Evolutionary conservation across 768 basidiomycete species (phyloP).

Genomic region (Boletales sp.): DNA sequence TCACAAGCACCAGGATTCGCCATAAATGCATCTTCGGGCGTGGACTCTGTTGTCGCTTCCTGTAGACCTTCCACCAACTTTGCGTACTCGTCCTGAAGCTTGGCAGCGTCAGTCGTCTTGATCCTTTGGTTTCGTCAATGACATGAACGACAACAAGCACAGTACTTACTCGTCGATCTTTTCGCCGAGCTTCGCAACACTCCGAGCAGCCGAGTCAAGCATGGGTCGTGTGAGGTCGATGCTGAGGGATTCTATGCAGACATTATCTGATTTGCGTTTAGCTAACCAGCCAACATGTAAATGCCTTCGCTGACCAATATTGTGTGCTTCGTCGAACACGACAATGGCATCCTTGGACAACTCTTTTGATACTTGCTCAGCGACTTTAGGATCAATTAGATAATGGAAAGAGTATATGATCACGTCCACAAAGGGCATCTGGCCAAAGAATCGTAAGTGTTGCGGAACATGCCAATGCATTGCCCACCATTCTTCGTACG

Average conservation of each 20-base stretch:
- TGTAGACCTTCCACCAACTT: slow-evolving; percentile 92
- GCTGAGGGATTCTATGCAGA: slow-evolving; percentile 97
- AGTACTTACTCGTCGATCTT: slow-evolving; percentile 87
- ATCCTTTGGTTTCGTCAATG: slow-evolving; percentile 53
- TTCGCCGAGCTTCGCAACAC: slow-evolving; percentile 80
- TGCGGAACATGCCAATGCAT: background rate
- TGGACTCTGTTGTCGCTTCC: slow-evolving; percentile 56
- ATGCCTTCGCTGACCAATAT: slow-evolving; percentile 67
- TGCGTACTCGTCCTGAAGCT: slow-evolving; percentile 94
- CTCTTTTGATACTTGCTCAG: slow-evolving; percentile 98
- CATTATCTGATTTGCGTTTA: slow-evolving; percentile 64
- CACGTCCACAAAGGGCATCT: slow-evolving; percentile 96
- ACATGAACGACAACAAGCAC: background rate
- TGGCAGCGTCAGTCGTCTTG: slow-evolving; percentile 88
- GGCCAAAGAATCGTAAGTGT: background rate
- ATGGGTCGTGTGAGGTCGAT: slow-evolving; percentile 97
- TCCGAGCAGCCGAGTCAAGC: slow-evolving; percentile 91
- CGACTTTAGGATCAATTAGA: slow-evolving; percentile 96
- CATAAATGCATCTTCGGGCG: slow-evolving; percentile 80
- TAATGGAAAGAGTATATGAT: slow-evolving; percentile 99
- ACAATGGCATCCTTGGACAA: slow-evolving; percentile 97
- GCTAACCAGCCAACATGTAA: background rate
- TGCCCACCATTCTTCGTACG: slow-evolving; percentile 86
- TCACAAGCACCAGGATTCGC: slow-evolving; percentile 76
- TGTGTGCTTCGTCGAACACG: slow-evolving; percentile 99